Evolutionary conservation across 1,139 yeast genomes (phyloP), one percentile per base, ranked within the genome.

Genomic region (Torulaspora globosa): DNA sequence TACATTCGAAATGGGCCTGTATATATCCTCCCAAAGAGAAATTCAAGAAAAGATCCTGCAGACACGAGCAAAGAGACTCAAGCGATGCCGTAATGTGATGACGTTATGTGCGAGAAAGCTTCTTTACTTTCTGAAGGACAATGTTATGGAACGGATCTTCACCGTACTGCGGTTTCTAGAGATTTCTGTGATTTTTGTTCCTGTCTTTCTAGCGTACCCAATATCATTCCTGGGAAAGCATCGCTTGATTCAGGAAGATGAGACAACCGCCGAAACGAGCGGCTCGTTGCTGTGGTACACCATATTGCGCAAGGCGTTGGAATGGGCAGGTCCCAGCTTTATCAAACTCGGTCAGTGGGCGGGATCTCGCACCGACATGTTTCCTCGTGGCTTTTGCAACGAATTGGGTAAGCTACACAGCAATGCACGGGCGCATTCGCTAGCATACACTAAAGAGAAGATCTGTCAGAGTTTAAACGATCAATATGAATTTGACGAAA

Each of bases 291-390:
- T 80, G 23, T 92, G 97, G 97, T 90, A 77, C 65, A 67, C 68
- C 45, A 70, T 82, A 48, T 67, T 90, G 33, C 74, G 90, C 43
- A 70, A 78, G 69, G 72, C 85, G 1, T 80, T 94, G 51, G 96
- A 92, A 63, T 54, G 73, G 24, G 96, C 96, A 0, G 98, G 98
- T 1, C 96, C 98, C 1, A 84, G 96, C 5, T 92, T 92, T 66
- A 87, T 92, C 52, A 92, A 92, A 66, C 74, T 92, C 52, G 98
- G 97, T 3, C 98, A 94, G 71, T 92, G 99, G 99, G 98, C 98
- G 0, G 97, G 97, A 2, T 85, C 96, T n/a, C 77, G 99, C 68
- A 86, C 96, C 0, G 99, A 92, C 66, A 85, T 92, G 34, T 90
- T 92, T 67, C 84, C 96, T 2, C 72, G 71, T 43, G 87, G 78